A percentile compares a stretch with the other conserved stretches of the same genome.
Conservation (phyloP, 345 rosid species). For the Syzygium aqueum region DNA sequence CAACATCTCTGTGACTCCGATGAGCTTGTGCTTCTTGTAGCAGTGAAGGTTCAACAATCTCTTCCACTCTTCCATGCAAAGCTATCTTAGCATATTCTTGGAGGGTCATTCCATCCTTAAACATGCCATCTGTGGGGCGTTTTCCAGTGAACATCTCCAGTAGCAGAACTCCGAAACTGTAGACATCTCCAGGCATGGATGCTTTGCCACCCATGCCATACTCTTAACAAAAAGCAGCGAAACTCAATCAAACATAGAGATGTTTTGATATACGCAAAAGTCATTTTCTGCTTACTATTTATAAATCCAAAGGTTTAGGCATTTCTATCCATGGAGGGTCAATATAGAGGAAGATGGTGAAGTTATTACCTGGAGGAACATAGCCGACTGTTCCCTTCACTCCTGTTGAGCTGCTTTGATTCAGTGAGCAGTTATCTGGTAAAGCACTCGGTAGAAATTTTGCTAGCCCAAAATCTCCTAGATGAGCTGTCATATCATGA, state of each 20-base stretch:
- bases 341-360: neutral
- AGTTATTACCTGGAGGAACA: conserved; percentile 26
- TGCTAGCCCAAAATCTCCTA: conserved; percentile 11
- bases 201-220: conserved; percentile 31
- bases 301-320: neutral
- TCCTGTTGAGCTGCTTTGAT: conserved; percentile 19
- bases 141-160: conserved; percentile 34
- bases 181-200: conserved; percentile 25
- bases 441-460: neutral
- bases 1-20: neutral
- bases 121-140: conserved; percentile 18
- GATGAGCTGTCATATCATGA: conserved; percentile 1
- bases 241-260: neutral
- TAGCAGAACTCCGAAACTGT: conserved; percentile 13
- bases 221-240: conserved; percentile 2
- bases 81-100: conserved; percentile 8
- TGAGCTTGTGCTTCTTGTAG: neutral
- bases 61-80: neutral
- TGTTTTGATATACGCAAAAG: neutral
- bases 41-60: conserved; percentile 3
- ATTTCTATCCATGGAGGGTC: neutral
- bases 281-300: neutral
- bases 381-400: conserved; percentile 35
- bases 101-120: conserved; percentile 16
- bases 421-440: neutral